These are phyloP conservation scores for Xylaria sp. DNA, from an alignment of 2,329 filamentous ascomycete species.

Conservation along the genomic window DNA sequence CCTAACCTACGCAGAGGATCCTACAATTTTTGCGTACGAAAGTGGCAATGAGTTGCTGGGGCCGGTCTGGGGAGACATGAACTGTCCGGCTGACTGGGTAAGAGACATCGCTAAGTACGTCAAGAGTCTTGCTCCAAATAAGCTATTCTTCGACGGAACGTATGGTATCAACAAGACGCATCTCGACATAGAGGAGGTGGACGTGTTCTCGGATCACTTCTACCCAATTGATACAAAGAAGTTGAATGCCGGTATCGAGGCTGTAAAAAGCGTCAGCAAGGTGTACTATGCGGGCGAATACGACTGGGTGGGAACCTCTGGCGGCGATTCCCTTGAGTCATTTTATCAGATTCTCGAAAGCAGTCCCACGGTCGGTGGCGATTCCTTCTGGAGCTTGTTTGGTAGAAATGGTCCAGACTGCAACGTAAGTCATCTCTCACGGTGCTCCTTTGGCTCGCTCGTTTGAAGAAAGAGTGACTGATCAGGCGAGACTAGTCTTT, in stretches of 20 bases:
- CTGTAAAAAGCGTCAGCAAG: slow-evolving; percentile 51
- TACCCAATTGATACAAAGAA: slow-evolving; percentile 56
- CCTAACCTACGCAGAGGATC: slow-evolving; percentile 59
- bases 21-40: slow-evolving; percentile 61
- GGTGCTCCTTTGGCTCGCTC: not conserved
- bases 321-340: slow-evolving; percentile 50
- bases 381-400: slow-evolving; percentile 60
- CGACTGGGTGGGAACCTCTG: slow-evolving; percentile 54
- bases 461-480: not conserved
- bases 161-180: slow-evolving; percentile 60
- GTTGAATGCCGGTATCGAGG: slow-evolving; percentile 52
- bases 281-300: slow-evolving; percentile 60
- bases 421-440: slow-evolving; percentile 45
- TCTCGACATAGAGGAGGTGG: slow-evolving; percentile 55
- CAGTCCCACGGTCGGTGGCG: slow-evolving; percentile 53
- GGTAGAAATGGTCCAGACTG: slow-evolving; percentile 58
- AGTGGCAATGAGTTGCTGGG: slow-evolving; percentile 61
- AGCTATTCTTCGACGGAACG: slow-evolving; percentile 59
- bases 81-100: slow-evolving; percentile 57
- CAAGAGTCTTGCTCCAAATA: slow-evolving; percentile 56
- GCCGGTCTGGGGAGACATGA: slow-evolving; percentile 55
- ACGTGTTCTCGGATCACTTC: slow-evolving; percentile 60
- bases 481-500: slow-evolving; percentile 48
- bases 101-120: slow-evolving; percentile 55
- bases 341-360: slow-evolving; percentile 56